Evolutionary conservation across 768 basidiomycete genomes (phyloP).

Genomic region (Podaxis sp.): DNA sequence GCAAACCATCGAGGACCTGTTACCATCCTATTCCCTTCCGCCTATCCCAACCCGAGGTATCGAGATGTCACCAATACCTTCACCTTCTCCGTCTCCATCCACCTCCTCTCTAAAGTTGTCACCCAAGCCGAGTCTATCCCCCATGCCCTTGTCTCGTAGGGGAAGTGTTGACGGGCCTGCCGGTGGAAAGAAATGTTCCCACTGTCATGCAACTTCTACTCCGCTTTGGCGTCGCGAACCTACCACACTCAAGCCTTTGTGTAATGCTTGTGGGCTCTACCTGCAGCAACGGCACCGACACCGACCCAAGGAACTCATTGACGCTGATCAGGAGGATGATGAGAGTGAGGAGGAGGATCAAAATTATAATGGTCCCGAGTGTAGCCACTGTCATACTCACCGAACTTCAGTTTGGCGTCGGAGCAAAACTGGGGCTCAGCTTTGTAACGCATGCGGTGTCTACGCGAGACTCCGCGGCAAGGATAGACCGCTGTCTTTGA

Average conservation of each 20-base stretch:
- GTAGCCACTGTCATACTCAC: conserved; percentile 48
- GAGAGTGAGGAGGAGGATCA: conserved; percentile 36
- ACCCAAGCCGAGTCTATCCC: conserved; percentile 19
- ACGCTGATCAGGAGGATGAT: conserved; percentile 43
- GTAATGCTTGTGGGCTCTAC: conserved; percentile 49
- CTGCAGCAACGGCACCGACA: conserved; percentile 45
- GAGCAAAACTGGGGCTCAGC: conserved; percentile 46
- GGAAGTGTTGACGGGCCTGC: conserved; percentile 29
- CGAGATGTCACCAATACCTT: conserved; percentile 31
- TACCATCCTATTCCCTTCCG: conserved; percentile 4
- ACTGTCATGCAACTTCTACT: conserved; percentile 45
- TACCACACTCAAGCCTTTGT: conserved; percentile 40
- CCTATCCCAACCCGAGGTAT: conserved; percentile 16
- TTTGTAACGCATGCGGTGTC: conserved; percentile 53
- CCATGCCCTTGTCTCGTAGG: conserved; percentile 23
- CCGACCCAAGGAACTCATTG: conserved; percentile 48
- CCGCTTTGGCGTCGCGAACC: conserved; percentile 51
- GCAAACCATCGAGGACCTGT: conserved; percentile 3
- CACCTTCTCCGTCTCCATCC: conserved; percentile 31
- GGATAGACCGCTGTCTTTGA: conserved; percentile 43
- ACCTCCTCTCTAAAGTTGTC: conserved; percentile 19
- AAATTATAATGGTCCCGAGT: conserved; percentile 42
- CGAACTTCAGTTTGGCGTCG: conserved; percentile 50
- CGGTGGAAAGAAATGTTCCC: conserved; percentile 39
- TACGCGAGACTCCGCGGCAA: conserved; percentile 46